Evolutionary conservation across 176 grass and related monocot species (phyloP).

Genomic region (Aegilops speltoides): DNA sequence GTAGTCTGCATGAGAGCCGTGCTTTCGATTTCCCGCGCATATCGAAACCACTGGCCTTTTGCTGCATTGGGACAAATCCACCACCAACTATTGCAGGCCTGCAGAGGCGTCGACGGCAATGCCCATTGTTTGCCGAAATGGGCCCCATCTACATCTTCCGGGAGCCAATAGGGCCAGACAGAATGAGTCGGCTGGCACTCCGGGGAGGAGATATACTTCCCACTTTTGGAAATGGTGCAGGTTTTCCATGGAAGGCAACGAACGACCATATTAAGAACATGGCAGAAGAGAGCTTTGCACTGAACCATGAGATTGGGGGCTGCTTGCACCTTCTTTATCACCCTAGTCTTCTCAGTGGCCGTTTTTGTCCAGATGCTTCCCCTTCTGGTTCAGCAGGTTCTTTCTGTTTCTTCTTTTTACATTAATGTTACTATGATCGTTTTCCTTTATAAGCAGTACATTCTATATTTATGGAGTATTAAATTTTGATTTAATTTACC

Average conservation of each 20-base stretch:
- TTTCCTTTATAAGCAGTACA: neutral
- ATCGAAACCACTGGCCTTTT: conserved; percentile 88
- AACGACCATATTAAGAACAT: conserved; percentile 62
- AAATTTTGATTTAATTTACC: conserved; percentile 4
- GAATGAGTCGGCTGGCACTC: conserved; percentile 67
- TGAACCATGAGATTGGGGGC: conserved; percentile 72
- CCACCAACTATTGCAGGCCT: conserved; percentile 95
- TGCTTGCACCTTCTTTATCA: conserved; percentile 92
- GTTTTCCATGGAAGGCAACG: conserved; percentile 78
- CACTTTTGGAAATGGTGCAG: conserved; percentile 93
- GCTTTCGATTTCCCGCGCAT: conserved; percentile 93
- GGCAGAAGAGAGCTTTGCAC: conserved; percentile 59
- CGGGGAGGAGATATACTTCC: conserved; percentile 79
- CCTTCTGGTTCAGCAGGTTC: conserved; percentile 94
- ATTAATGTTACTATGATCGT: neutral
- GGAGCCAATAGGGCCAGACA: conserved; percentile 85
- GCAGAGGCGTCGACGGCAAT: conserved; percentile 78
- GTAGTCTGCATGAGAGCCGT: conserved; percentile 77
- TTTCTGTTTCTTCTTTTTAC: neutral
- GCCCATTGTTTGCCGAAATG: conserved; percentile 97
- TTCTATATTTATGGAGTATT: conserved; percentile 13
- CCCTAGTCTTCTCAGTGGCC: conserved; percentile 74
- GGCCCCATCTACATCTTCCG: conserved; percentile 97
- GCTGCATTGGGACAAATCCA: conserved; percentile 95
- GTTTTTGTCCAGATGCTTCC: conserved; percentile 94